A percentile compares a stretch with the other conserved stretches of the same genome.
phyloP scores from a whole-genome alignment of 352 stramenopile species.

The Thalassiosira livingstoniorum region DNA sequence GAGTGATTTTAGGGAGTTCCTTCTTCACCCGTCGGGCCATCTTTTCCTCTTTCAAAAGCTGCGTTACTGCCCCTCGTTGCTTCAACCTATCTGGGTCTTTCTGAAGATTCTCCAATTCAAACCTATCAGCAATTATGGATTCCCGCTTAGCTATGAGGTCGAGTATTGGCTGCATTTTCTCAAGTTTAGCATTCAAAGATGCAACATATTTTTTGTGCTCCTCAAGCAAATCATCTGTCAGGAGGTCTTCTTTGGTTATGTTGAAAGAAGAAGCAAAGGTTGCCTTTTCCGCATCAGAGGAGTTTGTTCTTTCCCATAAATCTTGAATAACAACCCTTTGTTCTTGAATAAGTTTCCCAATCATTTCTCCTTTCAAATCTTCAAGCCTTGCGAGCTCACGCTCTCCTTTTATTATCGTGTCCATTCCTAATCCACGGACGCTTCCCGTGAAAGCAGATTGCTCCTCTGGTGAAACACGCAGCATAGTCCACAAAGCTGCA shows the following conservation, averaged over 20 bases:
- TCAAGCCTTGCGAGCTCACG: constrained; percentile 72
- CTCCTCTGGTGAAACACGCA: constrained; percentile 78
- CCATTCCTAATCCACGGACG: constrained; percentile 81
- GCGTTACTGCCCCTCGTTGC: constrained; percentile 75
- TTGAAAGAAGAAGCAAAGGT: constrained; percentile 68
- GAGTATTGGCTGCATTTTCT: constrained; percentile 85
- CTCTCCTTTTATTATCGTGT: constrained; percentile 81
- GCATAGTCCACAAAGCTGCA: constrained; percentile 81
- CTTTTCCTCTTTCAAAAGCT: constrained; percentile 87
- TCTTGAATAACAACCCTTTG: constrained; percentile 66
- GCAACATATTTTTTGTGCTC: constrained; percentile 77
- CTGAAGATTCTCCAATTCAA: constrained; percentile 84
- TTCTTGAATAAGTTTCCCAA: constrained; percentile 84
- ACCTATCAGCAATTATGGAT: constrained; percentile 79
- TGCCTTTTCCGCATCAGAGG: constrained; percentile 52
- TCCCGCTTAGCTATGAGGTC: constrained; percentile 83
- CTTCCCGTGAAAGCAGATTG: constrained; percentile 81
- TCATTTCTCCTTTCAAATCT: constrained; percentile 76
- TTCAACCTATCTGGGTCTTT: constrained; percentile 85
- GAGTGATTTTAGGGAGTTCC: constrained; percentile 81
- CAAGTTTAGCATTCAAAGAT: constrained; percentile 66
- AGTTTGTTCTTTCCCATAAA: constrained; percentile 82
- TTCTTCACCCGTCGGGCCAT: constrained; percentile 84
- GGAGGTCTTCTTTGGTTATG: constrained; percentile 65
- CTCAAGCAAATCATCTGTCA: constrained; percentile 75